Evolutionary conservation across 345 rosid species (phyloP).

Genomic region (Acer campestre): DNA sequence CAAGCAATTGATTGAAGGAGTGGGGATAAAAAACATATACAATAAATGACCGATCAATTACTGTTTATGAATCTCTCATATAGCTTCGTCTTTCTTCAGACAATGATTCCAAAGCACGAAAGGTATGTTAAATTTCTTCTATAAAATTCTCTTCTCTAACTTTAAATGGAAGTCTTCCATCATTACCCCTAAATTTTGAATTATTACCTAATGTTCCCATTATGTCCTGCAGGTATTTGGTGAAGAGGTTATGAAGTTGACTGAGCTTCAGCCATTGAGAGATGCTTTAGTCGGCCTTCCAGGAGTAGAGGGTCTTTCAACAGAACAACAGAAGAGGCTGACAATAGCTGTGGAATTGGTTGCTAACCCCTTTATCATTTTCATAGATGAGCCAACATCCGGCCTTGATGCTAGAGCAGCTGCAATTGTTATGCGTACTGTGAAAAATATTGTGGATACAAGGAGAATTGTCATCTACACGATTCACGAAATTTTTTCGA

Average conservation of each 20-base stretch:
- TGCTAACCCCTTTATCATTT: slow-evolving; percentile 88
- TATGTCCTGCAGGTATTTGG: slow-evolving; percentile 60
- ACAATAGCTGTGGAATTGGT: slow-evolving; percentile 96
- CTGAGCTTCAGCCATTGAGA: slow-evolving; percentile 69
- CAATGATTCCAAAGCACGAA: slow-evolving; percentile 50
- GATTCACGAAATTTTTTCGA: too few relatives aligned
- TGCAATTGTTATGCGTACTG: slow-evolving; percentile 91
- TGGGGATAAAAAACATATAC: too few relatives aligned
- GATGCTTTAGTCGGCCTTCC: slow-evolving; percentile 88
- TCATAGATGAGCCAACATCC: slow-evolving; percentile 96
- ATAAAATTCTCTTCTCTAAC: background rate
- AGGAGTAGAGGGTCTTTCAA: slow-evolving; percentile 78
- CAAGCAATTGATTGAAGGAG: too few relatives aligned
- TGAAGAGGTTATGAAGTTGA: slow-evolving; percentile 89
- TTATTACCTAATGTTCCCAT: background rate
- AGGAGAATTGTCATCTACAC: slow-evolving; percentile 94
- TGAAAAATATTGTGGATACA: slow-evolving; percentile 87
- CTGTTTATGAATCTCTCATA: slow-evolving; percentile 78
- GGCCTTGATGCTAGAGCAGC: slow-evolving; percentile 98
- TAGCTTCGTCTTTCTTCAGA: slow-evolving; percentile 87
- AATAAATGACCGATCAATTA: too few relatives aligned
- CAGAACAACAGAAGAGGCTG: slow-evolving; percentile 89
- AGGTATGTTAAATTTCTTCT: slow-evolving; percentile 38
- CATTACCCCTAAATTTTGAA: background rate
- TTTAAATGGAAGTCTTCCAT: too few relatives aligned